Conservation (phyloP, 1,284 basidiomycete genomes). For the Golubevia sp. region DNA sequence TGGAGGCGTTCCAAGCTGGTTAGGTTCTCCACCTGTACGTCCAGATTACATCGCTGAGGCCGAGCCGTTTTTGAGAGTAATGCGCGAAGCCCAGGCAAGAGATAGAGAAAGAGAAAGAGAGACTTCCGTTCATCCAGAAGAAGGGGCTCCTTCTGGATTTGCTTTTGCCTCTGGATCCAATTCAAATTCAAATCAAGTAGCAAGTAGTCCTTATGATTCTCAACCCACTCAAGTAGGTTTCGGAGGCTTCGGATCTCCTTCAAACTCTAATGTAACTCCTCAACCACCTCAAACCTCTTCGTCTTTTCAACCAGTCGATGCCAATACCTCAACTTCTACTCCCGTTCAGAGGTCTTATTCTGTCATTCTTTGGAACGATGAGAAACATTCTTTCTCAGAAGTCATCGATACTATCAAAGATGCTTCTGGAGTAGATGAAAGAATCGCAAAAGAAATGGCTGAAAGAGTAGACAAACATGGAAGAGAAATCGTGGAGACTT, state of each 20-base stretch:
- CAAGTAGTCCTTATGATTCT: slow-evolving; percentile 13
- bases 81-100: no score
- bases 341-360: slow-evolving; percentile 37
- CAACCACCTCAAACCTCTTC: neutral
- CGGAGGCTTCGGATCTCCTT: slow-evolving; percentile 7
- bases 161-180: slow-evolving; percentile 4
- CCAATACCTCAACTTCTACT: neutral
- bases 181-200: no score
- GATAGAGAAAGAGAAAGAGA: no score
- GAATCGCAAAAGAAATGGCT: slow-evolving; percentile 69
- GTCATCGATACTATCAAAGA: slow-evolving; percentile 71
- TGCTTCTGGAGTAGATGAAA: slow-evolving; percentile 32
- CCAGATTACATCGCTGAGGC: no score
- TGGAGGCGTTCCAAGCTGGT: no score
- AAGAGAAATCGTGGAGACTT: slow-evolving; percentile 81
- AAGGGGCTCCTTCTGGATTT: slow-evolving; percentile 8
- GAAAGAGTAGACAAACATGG: slow-evolving; percentile 79
- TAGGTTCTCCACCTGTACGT: no score
- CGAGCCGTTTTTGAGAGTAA: no score
- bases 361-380: slow-evolving; percentile 93
- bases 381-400: slow-evolving; percentile 92
- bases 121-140: slow-evolving; percentile 9
- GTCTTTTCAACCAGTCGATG: no score
- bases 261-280: neutral
- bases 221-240: slow-evolving; percentile 6